A percentile compares a stretch with the other conserved stretches of the same genome.
Conservation (phyloP, 768 basidiomycete genomes). For the Dioszegia crocea region DNA sequence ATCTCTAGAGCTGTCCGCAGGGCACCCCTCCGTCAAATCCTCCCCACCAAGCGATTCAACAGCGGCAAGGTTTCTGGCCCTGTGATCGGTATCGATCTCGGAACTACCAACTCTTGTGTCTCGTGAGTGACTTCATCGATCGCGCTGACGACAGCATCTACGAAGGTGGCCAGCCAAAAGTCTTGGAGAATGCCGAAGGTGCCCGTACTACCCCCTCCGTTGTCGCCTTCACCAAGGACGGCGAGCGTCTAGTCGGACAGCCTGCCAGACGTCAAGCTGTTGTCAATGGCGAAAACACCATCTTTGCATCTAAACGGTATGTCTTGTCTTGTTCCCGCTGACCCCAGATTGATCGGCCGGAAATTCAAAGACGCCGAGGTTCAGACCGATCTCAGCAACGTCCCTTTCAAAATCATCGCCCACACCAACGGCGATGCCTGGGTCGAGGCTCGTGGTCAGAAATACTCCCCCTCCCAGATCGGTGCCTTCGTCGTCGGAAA, state of each 20-base stretch:
- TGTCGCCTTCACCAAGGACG: conserved; percentile 97
- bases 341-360: conserved; percentile 65
- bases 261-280: conserved; percentile 97
- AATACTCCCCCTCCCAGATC: conserved; percentile 58
- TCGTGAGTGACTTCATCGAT: conserved; percentile 55
- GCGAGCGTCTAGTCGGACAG: conserved; percentile 90
- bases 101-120: conserved; percentile 52
- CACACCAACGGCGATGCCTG: conserved; percentile 55
- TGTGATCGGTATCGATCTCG: conserved; percentile 76
- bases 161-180: conserved; percentile 91
- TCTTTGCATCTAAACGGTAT: conserved; percentile 61
- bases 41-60: conserved; percentile 70
- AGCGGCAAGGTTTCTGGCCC: conserved; percentile 80
- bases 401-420: conserved; percentile 61
- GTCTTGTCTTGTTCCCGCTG: not conserved
- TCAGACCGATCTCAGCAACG: conserved; percentile 70
- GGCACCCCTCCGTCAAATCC: conserved; percentile 8
- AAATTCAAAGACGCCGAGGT: conserved; percentile 91
- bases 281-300: conserved; percentile 89
- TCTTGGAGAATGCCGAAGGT: conserved; percentile 97
- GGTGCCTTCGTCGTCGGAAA: conserved; percentile 57
- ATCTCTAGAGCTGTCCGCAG: conserved; percentile 17
- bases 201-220: conserved; percentile 97
- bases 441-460: conserved; percentile 81
- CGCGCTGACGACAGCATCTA: conserved; percentile 56